A percentile compares a stretch with the other conserved stretches of the same genome.
These are phyloP conservation scores for Podospora fimiseda DNA, from an alignment of 495 filamentous ascomycete species.

Conservation along the genomic window DNA sequence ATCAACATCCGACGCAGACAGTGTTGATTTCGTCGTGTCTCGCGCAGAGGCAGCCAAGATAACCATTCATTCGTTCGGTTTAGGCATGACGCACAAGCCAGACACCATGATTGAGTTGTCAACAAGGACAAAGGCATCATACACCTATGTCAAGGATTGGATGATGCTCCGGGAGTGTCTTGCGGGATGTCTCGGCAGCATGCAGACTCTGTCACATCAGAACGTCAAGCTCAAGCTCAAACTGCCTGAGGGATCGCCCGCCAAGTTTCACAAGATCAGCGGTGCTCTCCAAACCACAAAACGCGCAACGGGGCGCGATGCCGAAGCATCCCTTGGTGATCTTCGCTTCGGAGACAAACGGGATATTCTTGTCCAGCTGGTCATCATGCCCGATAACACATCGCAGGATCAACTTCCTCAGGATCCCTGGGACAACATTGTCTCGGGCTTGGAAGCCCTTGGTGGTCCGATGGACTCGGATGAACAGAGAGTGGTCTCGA, in stretches of 20 bases:
- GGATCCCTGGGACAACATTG: slow-evolving; percentile 94
- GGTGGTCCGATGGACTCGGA: slow-evolving; percentile 87
- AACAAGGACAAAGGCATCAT: slow-evolving; percentile 90
- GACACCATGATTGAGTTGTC: slow-evolving; percentile 98
- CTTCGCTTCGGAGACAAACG: slow-evolving; percentile 95
- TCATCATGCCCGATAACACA: slow-evolving; percentile 81
- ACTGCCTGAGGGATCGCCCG: slow-evolving; percentile 91
- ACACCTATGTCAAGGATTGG: slow-evolving; percentile 99
- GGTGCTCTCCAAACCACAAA: slow-evolving; percentile 96
- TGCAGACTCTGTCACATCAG: slow-evolving; percentile 96
- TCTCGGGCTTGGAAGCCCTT: slow-evolving; percentile 90
- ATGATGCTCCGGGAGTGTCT: slow-evolving; percentile 99
- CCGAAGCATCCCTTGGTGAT: slow-evolving; percentile 88
- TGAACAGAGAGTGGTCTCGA: slow-evolving; percentile 73
- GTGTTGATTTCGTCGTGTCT: slow-evolving; percentile 98
- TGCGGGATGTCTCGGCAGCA: slow-evolving; percentile 86
- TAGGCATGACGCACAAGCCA: slow-evolving; percentile 95
- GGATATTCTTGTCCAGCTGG: slow-evolving; percentile 91
- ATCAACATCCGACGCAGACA: slow-evolving; percentile 92
- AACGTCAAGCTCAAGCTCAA: slow-evolving; percentile 96
- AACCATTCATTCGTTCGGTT: slow-evolving; percentile 91
- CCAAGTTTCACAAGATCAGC: slow-evolving; percentile 97
- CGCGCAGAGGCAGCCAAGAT: slow-evolving; percentile 98
- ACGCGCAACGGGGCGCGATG: slow-evolving; percentile 92
- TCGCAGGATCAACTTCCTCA: slow-evolving; percentile 83